Percentiles rank a stretch among this genome's conserved stretches.
Conservation (phyloP, 129 eudicot genomes). For the Centaurea solstitialis region DNA sequence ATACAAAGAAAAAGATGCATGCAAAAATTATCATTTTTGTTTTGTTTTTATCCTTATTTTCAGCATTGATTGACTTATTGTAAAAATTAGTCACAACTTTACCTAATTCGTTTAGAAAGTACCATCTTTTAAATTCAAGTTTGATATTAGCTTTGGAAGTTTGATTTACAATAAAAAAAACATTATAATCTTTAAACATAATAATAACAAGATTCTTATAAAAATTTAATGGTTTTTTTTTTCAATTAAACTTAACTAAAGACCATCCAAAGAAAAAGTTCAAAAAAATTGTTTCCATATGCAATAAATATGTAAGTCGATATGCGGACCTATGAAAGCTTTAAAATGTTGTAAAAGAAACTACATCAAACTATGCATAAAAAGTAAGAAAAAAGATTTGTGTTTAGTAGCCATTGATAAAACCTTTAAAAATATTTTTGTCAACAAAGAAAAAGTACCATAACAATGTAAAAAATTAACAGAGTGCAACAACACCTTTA, state of each 20-base stretch:
- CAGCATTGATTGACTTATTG: slow-evolving; percentile 4
- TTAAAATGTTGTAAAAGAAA: background rate
- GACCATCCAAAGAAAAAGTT: no score
- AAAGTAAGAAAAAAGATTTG: background rate
- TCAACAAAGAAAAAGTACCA: no score
- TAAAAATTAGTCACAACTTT: slow-evolving; percentile 7
- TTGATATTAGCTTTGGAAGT: background rate
- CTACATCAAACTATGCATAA: background rate
- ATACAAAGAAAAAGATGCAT: background rate
- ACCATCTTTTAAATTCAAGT: background rate
- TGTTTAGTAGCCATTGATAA: background rate
- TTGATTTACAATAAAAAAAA: background rate
- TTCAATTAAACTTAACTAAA: background rate
- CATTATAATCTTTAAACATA: background rate
- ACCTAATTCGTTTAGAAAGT: background rate
- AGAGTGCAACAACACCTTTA: no score
- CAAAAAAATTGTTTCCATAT: no score
- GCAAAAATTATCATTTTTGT: slow-evolving; percentile 19
- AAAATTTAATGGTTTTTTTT: background rate
- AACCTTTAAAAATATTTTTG: no score
- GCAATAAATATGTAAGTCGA: no score
- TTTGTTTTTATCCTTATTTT: slow-evolving; percentile 14
- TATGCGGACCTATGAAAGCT: background rate
- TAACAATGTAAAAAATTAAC: no score
- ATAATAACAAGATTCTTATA: background rate